Evolutionary conservation across 805 yeast species (phyloP).

Genomic region (Suhomyces xylopsoci): DNA sequence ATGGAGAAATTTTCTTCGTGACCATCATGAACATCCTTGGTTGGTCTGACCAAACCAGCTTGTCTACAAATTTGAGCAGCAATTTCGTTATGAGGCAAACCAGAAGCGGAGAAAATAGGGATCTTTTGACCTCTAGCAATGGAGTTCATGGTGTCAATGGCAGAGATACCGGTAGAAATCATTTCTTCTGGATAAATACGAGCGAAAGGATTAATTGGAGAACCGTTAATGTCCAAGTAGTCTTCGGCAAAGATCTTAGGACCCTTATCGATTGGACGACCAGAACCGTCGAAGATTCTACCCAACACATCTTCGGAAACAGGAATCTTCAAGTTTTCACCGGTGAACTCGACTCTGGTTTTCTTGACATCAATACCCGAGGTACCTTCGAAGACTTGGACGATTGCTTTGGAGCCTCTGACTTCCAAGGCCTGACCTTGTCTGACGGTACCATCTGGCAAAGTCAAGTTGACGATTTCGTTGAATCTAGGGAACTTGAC

Average conservation of each 20-base stretch:
- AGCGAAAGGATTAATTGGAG: constrained; percentile 97
- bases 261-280: constrained; percentile 97
- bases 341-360: constrained; percentile 96
- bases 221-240: constrained; percentile 96
- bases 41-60: constrained; percentile 98
- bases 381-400: constrained; percentile 98
- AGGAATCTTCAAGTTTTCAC: constrained; percentile 86
- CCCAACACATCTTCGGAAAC: constrained; percentile 98
- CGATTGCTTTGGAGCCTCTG: constrained; percentile 94
- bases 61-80: constrained; percentile 99
- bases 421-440: constrained; percentile 99
- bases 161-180: constrained; percentile 98
- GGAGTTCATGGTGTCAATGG: constrained; percentile 98
- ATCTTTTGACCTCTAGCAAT: constrained; percentile 99
- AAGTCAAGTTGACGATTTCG: constrained; percentile 93
- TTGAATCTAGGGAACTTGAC: constrained; percentile 67
- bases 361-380: constrained; percentile 98
- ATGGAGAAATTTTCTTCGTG: constrained; percentile 99
- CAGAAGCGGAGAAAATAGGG: constrained; percentile 98
- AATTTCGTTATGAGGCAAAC: constrained; percentile 98
- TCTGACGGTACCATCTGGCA: constrained; percentile 92
- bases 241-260: constrained; percentile 99
- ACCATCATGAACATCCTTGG: constrained; percentile 99
- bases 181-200: constrained; percentile 99
- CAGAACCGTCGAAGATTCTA: constrained; percentile 98